These are phyloP conservation scores for Pyricularia grisea DNA, from an alignment of 2,329 filamentous ascomycete genomes.

Conservation along the genomic window DNA sequence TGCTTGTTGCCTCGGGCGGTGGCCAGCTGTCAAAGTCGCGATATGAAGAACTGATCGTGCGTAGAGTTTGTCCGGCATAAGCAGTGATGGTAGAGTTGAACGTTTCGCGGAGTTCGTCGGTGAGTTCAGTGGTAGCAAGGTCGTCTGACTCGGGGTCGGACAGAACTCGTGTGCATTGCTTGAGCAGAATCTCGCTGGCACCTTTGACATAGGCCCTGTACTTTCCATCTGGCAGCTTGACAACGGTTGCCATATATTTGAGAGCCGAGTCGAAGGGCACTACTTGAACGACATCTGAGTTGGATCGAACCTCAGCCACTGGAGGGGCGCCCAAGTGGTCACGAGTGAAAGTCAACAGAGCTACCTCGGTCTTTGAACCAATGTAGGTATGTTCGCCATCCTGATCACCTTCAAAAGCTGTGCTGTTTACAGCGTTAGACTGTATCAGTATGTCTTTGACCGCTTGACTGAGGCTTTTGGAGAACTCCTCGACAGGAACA, in stretches of 20 bases:
- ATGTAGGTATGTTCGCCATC: slow-evolving; percentile 58
- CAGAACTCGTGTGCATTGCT: slow-evolving; percentile 29
- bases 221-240: slow-evolving; percentile 32
- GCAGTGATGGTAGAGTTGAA: slow-evolving; percentile 5
- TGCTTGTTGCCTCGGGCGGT: slow-evolving; percentile 32
- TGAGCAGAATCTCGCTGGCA: slow-evolving; percentile 45
- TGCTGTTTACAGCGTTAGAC: slow-evolving; percentile 59
- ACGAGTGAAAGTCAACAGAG: slow-evolving; percentile 59
- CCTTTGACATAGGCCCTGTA: slow-evolving; percentile 48
- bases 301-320: slow-evolving; percentile 51
- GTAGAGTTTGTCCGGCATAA: slow-evolving; percentile 57
- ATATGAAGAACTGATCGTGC: slow-evolving; percentile 68
- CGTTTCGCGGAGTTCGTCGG: slow-evolving; percentile 52
- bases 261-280: slow-evolving; percentile 44
- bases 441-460: slow-evolving; percentile 44
- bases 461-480: slow-evolving; percentile 26
- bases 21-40: slow-evolving; percentile 65
- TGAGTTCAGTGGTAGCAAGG: slow-evolving; percentile 42
- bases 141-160: slow-evolving; percentile 37
- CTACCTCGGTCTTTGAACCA: slow-evolving; percentile 71
- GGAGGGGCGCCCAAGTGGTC: slow-evolving; percentile 59
- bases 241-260: slow-evolving; percentile 48
- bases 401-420: slow-evolving; percentile 67
- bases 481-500: slow-evolving; percentile 6
- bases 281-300: slow-evolving; percentile 34